Evolutionary conservation across 768 basidiomycete genomes (phyloP).

Genomic region (Rhizopogon salebrosus): DNA sequence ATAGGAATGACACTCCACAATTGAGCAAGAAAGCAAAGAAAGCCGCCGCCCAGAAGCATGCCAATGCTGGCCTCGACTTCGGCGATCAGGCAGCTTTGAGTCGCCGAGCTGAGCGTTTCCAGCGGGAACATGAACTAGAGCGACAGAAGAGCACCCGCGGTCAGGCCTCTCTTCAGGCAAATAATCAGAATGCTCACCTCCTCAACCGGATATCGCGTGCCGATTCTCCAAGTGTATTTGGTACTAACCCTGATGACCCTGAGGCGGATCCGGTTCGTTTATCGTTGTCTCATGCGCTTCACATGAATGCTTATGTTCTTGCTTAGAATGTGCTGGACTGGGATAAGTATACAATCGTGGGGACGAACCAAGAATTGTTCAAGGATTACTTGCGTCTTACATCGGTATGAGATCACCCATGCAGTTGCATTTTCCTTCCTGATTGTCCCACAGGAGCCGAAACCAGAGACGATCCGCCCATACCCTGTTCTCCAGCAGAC

Average conservation of each 20-base stretch:
- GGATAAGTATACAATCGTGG: constrained; percentile 95
- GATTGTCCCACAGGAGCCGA: constrained; percentile 74
- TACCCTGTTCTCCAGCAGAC: constrained; percentile 81
- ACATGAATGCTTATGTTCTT: constrained; percentile 2
- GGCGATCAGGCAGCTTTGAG: constrained; percentile 67
- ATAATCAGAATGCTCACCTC: constrained; percentile 48
- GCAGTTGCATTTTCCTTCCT: background rate
- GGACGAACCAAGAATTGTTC: constrained; percentile 83
- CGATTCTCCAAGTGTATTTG: constrained; percentile 46
- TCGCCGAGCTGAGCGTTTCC: constrained; percentile 83
- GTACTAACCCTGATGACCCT: constrained; percentile 53
- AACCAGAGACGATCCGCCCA: constrained; percentile 90
- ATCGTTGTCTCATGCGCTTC: background rate
- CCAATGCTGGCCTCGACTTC: constrained; percentile 38
- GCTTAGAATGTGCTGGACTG: constrained; percentile 90
- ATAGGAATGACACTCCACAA: constrained; percentile 33
- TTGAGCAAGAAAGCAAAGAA: constrained; percentile 64
- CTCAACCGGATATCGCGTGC: constrained; percentile 40
- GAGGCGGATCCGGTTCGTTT: constrained; percentile 64
- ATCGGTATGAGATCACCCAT: constrained; percentile 45
- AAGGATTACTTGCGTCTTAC: constrained; percentile 96
- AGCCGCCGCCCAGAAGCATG: constrained; percentile 36
- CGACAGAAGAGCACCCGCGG: constrained; percentile 48
- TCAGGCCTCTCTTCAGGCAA: constrained; percentile 36
- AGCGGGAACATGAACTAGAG: constrained; percentile 85